A percentile compares a stretch with the other conserved stretches of the same genome.
phyloP scores from a whole-genome alignment of 768 basidiomycete genomes.

The Auriscalpium vulgare region DNA sequence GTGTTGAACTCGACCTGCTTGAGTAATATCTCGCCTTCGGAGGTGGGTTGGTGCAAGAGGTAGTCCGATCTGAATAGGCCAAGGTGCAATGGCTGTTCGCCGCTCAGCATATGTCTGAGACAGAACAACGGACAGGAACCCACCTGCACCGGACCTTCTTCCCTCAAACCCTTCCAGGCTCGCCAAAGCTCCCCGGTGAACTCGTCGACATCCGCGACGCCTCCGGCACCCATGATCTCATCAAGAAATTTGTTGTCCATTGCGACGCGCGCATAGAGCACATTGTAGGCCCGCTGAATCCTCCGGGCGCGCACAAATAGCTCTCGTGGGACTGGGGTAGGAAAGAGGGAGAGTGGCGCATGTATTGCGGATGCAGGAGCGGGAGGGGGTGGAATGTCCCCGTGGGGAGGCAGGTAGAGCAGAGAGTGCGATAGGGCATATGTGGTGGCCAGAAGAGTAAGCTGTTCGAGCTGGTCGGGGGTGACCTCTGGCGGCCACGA shows the following conservation, averaged over 20 bases:
- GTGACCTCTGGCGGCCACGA: slow-evolving; percentile 71
- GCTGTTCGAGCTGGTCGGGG: slow-evolving; percentile 44
- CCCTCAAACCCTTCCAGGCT: slow-evolving; percentile 72
- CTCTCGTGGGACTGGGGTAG: slow-evolving; percentile 73
- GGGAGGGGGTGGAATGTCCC: slow-evolving; percentile 31
- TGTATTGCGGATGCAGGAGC: slow-evolving; percentile 72
- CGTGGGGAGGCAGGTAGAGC: slow-evolving; percentile 61
- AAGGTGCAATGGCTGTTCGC: slow-evolving; percentile 64
- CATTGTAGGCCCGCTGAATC: slow-evolving; percentile 76
- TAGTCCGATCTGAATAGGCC: slow-evolving; percentile 96
- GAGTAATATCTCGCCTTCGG: slow-evolving; percentile 35
- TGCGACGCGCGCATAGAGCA: slow-evolving; percentile 78
- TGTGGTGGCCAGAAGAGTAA: slow-evolving; percentile 63
- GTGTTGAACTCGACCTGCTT: slow-evolving; percentile 99
- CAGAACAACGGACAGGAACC: slow-evolving; percentile 24
- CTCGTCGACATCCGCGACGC: slow-evolving; percentile 76
- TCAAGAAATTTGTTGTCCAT: slow-evolving; percentile 77
- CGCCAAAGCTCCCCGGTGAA: slow-evolving; percentile 84
- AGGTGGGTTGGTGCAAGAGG: slow-evolving; percentile 55
- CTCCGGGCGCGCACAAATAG: slow-evolving; percentile 58
- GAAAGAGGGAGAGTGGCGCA: slow-evolving; percentile 84
- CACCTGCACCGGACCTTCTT: slow-evolving; percentile 47
- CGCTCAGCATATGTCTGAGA: slow-evolving; percentile 28
- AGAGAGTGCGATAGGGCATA: slow-evolving; percentile 83
- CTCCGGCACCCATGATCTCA: slow-evolving; percentile 69